Evolutionary conservation across 331 rosid species (phyloP).

Genomic region (Stylosanthes scabra): DNA sequence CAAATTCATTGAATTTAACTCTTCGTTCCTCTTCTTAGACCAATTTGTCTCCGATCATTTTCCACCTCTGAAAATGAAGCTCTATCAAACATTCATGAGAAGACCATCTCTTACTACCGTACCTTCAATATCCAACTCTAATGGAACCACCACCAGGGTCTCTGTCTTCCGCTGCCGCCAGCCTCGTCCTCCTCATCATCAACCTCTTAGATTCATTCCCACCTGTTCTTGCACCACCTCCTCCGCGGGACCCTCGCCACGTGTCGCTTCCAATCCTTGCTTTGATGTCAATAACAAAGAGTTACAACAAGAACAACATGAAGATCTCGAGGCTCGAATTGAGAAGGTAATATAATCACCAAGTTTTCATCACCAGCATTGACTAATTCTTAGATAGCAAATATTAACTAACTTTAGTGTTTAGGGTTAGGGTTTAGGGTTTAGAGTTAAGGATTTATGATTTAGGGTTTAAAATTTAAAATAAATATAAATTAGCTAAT

Average conservation of each 20-base stretch:
- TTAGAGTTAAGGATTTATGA: too few species aligned
- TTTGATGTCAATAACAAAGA: conserved; percentile 8
- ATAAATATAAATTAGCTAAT: too few species aligned
- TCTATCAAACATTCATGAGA: conserved; percentile 43
- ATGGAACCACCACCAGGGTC: conserved; percentile 28
- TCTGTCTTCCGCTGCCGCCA: conserved; percentile 15
- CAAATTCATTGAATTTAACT: background rate
- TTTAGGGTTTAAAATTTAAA: too few species aligned
- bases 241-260: conserved; percentile 49
- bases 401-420: too few species aligned
- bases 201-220: conserved; percentile 24
- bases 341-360: conserved; percentile 56
- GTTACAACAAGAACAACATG: background rate
- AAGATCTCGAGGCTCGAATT: conserved; percentile 57
- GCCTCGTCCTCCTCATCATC: background rate
- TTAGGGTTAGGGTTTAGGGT: too few species aligned
- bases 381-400: too few species aligned
- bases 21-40: too few species aligned
- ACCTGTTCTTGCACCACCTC: conserved; percentile 40
- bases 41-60: background rate
- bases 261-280: conserved; percentile 38
- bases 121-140: too few species aligned
- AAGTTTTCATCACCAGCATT: background rate
- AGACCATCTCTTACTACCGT: conserved; percentile 28
- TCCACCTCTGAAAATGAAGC: conserved; percentile 44